Base-by-base conservation (phyloP, 305 asterid species). In the Solanum aculeatissimum region DNA sequence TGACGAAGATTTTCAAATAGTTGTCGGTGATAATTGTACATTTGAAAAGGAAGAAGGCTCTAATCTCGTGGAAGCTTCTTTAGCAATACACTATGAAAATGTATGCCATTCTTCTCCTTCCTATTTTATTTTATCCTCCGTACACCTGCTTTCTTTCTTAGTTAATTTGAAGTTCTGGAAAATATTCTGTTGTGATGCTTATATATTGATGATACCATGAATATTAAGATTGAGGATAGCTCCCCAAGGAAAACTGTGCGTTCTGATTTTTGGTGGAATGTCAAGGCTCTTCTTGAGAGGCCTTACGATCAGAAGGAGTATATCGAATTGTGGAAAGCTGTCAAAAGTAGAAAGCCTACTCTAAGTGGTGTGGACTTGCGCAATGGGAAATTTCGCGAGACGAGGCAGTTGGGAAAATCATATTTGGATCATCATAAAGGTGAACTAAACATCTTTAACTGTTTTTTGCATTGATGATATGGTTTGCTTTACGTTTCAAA, bases 61-160 rank as follows among this genome's bases (percentile, higher is more conserved):
- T 78, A 78, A 19, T 18, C 47, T 32, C 13, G 9, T 29, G 66
- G 29, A 53, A 51, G 66, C 65, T 78, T 78, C 83, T 78, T 53
- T 60, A 32, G 25, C 19, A 51, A 53, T 53, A 29, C 49, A 78
- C 66, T 51, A 11, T 32, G 66, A 53, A 78, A 78, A 19, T 78
- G 83, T 78, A 78, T 78, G 49, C 83, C 80, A 35, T 78, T 53
- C 25, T 54, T 53, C 83, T 78, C 83, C 83, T 78, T 49, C 82
- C 66, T 66, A 19, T 53, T 53, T 78, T 53, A 53, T 29, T 78
- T 78, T 78, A 29, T 54, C 66, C 19, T 78, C 49, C 66, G 66
- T 54, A 53, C 47, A 57, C 29, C 47, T 78, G 47, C 32, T 78
- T 78, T 35, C 32, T 29, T 78, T 78, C 29, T 78, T 27, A 0